A percentile compares a stretch with the other conserved stretches of the same genome.
Conservation (phyloP, 257 asterid genomes). For the Solanum piurae region DNA sequence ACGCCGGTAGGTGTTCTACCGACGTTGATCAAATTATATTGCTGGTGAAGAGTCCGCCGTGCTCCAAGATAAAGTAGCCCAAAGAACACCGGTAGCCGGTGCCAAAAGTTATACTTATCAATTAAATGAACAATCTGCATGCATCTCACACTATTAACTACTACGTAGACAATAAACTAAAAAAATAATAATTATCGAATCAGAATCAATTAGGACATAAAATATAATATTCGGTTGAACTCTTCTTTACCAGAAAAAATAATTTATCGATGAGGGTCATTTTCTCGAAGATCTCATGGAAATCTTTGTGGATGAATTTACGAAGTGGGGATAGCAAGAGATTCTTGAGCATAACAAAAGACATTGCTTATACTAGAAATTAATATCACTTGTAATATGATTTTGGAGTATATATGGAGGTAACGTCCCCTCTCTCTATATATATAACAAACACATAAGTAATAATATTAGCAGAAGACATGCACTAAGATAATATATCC, state of each 20-base stretch:
- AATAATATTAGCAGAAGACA: no score
- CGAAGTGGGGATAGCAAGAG: conserved; percentile 21
- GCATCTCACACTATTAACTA: background rate
- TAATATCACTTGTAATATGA: background rate
- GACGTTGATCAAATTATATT: conserved; percentile 49
- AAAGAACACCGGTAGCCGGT: conserved; percentile 42
- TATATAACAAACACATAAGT: background rate
- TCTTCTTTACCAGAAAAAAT: conserved; percentile 30
- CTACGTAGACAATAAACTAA: background rate
- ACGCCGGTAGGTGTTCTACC: conserved; percentile 27
- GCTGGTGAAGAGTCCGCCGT: conserved; percentile 42
- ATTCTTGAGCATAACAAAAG: conserved; percentile 14
- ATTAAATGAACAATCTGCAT: conserved; percentile 18
- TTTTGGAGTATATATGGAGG: background rate
- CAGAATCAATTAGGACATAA: background rate
- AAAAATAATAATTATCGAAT: background rate
- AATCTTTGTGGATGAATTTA: conserved; percentile 34
- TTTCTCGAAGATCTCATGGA: conserved; percentile 18
- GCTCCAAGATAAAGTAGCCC: conserved; percentile 37
- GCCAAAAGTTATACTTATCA: conserved; percentile 40
- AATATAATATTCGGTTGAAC: background rate
- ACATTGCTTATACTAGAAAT: background rate
- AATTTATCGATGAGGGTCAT: conserved; percentile 39
- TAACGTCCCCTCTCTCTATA: background rate
- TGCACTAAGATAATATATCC: no score